A percentile compares a stretch with the other conserved stretches of the same genome.
Conservation (phyloP, 805 yeast genomes). For the Pichia nakasei region DNA sequence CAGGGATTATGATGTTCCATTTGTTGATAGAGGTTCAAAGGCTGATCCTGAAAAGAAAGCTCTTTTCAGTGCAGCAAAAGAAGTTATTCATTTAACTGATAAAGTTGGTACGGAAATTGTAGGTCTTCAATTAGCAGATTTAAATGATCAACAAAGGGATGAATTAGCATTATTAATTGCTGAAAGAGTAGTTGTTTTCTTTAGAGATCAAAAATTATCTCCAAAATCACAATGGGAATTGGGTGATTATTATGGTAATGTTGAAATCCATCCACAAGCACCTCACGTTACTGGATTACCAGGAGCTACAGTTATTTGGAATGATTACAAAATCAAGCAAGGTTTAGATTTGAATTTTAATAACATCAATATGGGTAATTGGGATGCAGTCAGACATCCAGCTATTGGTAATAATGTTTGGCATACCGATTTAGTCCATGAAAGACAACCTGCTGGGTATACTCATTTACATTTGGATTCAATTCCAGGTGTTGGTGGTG, state of each 20-base stretch:
- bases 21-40: slow-evolving; percentile 25
- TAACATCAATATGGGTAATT: slow-evolving; percentile 14
- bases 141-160: slow-evolving; percentile 35
- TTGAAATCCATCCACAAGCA: slow-evolving; percentile 32
- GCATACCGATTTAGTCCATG: slow-evolving; percentile 47
- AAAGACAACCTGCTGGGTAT: slow-evolving; percentile 47
- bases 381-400: slow-evolving; percentile 9
- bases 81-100: slow-evolving; percentile 35
- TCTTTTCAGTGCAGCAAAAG: slow-evolving; percentile 31
- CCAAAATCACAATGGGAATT: slow-evolving; percentile 35
- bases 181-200: slow-evolving; percentile 43
- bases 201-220: slow-evolving; percentile 37
- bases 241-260: slow-evolving; percentile 38
- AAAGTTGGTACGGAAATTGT: slow-evolving; percentile 42
- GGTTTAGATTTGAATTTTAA: slow-evolving; percentile 15
- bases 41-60: slow-evolving; percentile 37
- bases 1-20: slow-evolving; percentile 27
- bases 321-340: slow-evolving; percentile 25
- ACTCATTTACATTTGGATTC: slow-evolving; percentile 46
- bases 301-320: slow-evolving; percentile 37
- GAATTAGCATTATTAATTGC: slow-evolving; percentile 40
- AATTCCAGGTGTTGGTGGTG: slow-evolving; percentile 46
- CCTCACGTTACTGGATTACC: slow-evolving; percentile 28
- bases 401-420: slow-evolving; percentile 25
- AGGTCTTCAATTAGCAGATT: slow-evolving; percentile 37